phyloP scores from a whole-genome alignment of 441 rosid species.

The Erodium chrysanthum region DNA sequence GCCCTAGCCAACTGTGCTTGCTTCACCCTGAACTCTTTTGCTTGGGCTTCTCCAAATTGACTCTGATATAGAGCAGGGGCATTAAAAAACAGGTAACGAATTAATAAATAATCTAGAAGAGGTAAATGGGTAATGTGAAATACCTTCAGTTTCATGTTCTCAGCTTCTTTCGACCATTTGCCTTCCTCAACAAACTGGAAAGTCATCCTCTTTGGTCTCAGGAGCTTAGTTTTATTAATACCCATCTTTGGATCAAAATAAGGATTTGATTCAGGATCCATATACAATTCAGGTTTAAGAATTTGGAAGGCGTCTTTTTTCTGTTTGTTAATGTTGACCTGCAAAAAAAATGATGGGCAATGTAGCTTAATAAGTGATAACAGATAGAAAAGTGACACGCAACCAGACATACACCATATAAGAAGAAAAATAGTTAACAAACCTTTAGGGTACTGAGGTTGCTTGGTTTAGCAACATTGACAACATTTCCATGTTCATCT shows the following conservation, averaged over 20 bases:
- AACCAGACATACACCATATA: not conserved
- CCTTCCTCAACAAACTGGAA: slow-evolving; percentile 98
- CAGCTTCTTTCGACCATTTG: slow-evolving; percentile 87
- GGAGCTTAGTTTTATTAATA: slow-evolving; percentile 54
- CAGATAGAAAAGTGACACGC: not conserved
- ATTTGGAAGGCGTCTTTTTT: slow-evolving; percentile 91
- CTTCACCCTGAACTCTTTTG: slow-evolving; percentile 76
- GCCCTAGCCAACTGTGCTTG: slow-evolving; percentile 86
- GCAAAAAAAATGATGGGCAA: slow-evolving; percentile 19
- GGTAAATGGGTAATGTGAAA: not conserved
- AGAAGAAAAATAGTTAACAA: slow-evolving; percentile 11
- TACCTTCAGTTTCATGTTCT: slow-evolving; percentile 65
- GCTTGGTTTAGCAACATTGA: slow-evolving; percentile 72
- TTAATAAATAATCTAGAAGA: slow-evolving; percentile 7
- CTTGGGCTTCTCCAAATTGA: slow-evolving; percentile 90
- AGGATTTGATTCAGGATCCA: slow-evolving; percentile 72
- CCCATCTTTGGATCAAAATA: slow-evolving; percentile 80
- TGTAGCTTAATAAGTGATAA: not conserved
- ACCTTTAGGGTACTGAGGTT: slow-evolving; percentile 94
- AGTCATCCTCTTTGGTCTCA: slow-evolving; percentile 74
- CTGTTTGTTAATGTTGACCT: slow-evolving; percentile 96
- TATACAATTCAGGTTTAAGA: slow-evolving; percentile 80
- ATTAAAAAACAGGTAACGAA: slow-evolving; percentile 13
- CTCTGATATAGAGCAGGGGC: slow-evolving; percentile 32
- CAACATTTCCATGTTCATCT: slow-evolving; percentile 84